These are phyloP conservation scores for Taphrina populina DNA, from an alignment of 1,139 yeast species.

Conservation along the genomic window DNA sequence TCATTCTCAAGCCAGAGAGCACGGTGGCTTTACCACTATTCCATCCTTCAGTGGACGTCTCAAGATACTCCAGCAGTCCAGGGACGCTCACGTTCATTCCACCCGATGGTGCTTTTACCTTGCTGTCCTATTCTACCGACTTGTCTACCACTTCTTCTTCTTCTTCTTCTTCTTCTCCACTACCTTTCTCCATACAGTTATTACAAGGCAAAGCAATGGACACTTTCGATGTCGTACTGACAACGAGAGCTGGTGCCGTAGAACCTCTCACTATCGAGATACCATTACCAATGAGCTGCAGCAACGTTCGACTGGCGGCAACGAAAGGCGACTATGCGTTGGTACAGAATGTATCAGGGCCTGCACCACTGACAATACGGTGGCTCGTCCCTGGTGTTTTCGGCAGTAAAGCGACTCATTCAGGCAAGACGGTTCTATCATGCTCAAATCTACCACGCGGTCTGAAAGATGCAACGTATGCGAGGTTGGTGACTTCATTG, in stretches of 20 bases:
- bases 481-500: slow-evolving; percentile 3
- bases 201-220: background rate
- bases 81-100: slow-evolving; percentile 67
- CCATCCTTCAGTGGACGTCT: slow-evolving; percentile 57
- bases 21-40: slow-evolving; percentile 49
- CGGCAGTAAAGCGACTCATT: background rate
- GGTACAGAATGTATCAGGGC: background rate
- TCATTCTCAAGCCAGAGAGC: slow-evolving; percentile 55
- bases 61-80: slow-evolving; percentile 43
- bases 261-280: slow-evolving; percentile 3
- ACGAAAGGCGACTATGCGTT: slow-evolving; percentile 3
- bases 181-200: slow-evolving; percentile 27
- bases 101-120: slow-evolving; percentile 74
- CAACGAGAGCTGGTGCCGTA: background rate
- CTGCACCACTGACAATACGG: background rate
- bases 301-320: slow-evolving; percentile 8
- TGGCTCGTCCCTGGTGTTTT: slow-evolving; percentile 1
- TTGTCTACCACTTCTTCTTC: background rate
- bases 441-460: slow-evolving; percentile 7
- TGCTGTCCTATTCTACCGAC: slow-evolving; percentile 48
- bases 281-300: slow-evolving; percentile 5
- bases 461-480: slow-evolving; percentile 7
- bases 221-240: slow-evolving; percentile 13
- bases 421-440: background rate
- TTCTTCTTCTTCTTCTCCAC: slow-evolving; percentile 7